Percentiles rank a stretch among this genome's conserved stretches.
phyloP scores from a whole-genome alignment of 2,329 filamentous ascomycete genomes.

The Microcyclosporella mali region DNA sequence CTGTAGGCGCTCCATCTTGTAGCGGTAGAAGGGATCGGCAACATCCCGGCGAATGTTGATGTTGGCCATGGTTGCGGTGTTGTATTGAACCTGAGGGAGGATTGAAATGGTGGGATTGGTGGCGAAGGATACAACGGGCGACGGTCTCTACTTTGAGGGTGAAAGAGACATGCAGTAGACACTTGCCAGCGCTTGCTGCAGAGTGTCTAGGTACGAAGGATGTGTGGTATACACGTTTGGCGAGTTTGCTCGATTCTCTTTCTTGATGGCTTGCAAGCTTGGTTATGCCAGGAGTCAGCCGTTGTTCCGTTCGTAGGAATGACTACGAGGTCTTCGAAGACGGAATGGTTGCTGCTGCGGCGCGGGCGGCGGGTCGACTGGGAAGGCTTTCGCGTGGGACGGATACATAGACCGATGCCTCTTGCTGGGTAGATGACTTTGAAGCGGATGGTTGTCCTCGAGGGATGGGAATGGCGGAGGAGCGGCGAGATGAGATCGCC shows the following conservation, averaged over 20 bases:
- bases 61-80: slow-evolving; percentile 76
- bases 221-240: slow-evolving; percentile 13
- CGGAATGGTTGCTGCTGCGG: slow-evolving; percentile 79
- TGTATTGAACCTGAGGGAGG: slow-evolving; percentile 6
- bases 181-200: slow-evolving; percentile 26
- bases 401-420: slow-evolving; percentile 84
- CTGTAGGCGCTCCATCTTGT: slow-evolving; percentile 99
- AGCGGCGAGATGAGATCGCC: slow-evolving; percentile 14
- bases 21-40: slow-evolving; percentile 98
- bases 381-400: slow-evolving; percentile 90
- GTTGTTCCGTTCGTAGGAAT: slow-evolving; percentile 82
- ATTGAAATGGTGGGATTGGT: slow-evolving; percentile 10
- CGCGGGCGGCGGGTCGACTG: slow-evolving; percentile 88
- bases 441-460: slow-evolving; percentile 14
- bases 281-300: slow-evolving; percentile 54
- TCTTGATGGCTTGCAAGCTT: slow-evolving; percentile 8
- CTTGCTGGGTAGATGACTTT: slow-evolving; percentile 16
- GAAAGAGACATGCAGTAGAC: slow-evolving; percentile 55
- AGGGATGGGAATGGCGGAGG: slow-evolving; percentile 13
- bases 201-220: slow-evolving; percentile 12
- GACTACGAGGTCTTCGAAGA: slow-evolving; percentile 83
- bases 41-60: slow-evolving; percentile 98
- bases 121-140: background rate
- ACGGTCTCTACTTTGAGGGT: background rate
- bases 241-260: slow-evolving; percentile 5